These are phyloP conservation scores for Tolypocladium amazonense DNA, from an alignment of 2,329 filamentous ascomycete genomes.

Conservation along the genomic window DNA sequence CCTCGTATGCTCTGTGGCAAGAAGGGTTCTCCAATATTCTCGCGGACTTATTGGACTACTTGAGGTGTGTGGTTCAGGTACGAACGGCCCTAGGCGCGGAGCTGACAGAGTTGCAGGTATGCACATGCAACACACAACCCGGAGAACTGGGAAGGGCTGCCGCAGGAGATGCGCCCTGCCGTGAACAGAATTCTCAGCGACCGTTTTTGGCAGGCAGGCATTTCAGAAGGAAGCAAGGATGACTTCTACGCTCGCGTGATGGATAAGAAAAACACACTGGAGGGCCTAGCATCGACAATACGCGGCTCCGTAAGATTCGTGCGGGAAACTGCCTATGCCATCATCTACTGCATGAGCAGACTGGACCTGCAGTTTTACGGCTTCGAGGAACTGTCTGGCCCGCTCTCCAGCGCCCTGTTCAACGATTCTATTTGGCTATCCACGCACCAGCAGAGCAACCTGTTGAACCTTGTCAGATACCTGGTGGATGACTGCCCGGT, in stretches of 20 bases:
- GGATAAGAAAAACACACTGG: conserved; percentile 78
- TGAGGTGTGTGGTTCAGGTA: conserved; percentile 40
- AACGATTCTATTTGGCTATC: conserved; percentile 73
- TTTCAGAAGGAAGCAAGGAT: conserved; percentile 89
- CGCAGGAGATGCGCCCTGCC: conserved; percentile 63
- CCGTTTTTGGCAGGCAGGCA: conserved; percentile 96
- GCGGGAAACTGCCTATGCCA: conserved; percentile 86
- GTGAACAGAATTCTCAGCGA: conserved; percentile 82
- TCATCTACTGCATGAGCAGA: conserved; percentile 86
- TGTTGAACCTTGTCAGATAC: conserved; percentile 79
- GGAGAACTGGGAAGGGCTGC: conserved; percentile 69
- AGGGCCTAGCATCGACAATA: conserved; percentile 89
- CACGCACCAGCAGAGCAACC: conserved; percentile 86
- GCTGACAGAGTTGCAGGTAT: conserved; percentile 39
- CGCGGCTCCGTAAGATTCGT: conserved; percentile 82
- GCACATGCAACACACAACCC: conserved; percentile 88
- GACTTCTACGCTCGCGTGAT: conserved; percentile 92
- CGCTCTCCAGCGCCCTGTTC: conserved; percentile 76
- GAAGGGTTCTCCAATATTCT: conserved; percentile 72
- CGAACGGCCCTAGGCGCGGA: background rate
- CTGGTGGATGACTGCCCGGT: conserved; percentile 88
- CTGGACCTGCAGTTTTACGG: conserved; percentile 85
- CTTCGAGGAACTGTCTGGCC: conserved; percentile 71
- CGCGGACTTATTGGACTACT: conserved; percentile 74
- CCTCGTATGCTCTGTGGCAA: conserved; percentile 75